Evolutionary conservation across 1,284 basidiomycete genomes (phyloP).

Genomic region (Ceratobasidium sp.): DNA sequence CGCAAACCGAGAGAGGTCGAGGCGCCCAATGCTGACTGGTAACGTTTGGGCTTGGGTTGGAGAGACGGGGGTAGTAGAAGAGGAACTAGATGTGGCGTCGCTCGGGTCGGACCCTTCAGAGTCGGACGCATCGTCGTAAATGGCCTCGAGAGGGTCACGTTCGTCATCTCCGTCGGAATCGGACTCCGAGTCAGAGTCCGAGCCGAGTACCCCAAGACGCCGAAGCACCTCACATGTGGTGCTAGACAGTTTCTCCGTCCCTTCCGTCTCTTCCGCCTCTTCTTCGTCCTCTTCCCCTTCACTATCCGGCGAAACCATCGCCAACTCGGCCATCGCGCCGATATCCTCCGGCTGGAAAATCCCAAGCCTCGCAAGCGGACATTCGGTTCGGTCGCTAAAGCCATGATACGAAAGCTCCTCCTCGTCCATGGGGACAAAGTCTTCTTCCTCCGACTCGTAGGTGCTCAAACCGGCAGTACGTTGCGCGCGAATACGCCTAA

Average conservation of each 20-base stretch:
- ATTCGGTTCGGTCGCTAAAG: conserved; percentile 27
- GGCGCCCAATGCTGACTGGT: background rate
- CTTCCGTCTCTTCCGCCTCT: conserved; percentile 60
- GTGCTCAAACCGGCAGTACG: background rate
- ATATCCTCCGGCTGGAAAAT: conserved; percentile 39
- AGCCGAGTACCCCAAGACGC: conserved; percentile 23
- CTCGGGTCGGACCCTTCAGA: background rate
- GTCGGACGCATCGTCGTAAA: conserved; percentile 1
- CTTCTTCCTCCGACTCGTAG: background rate
- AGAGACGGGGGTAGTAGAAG: background rate
- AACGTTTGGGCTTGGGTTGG: background rate
- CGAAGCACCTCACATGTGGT: conserved; percentile 15
- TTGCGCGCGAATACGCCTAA: conserved; percentile 4
- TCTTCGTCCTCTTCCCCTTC: conserved; percentile 57
- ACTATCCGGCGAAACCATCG: conserved; percentile 52
- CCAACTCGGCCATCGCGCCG: conserved; percentile 46
- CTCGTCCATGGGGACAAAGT: conserved; percentile 20
- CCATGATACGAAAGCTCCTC: conserved; percentile 7
- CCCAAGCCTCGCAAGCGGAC: conserved; percentile 21
- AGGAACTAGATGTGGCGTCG: background rate
- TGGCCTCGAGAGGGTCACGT: background rate
- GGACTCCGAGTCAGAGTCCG: conserved; percentile 13
- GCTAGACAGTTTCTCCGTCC: conserved; percentile 55
- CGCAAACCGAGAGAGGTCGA: conserved; percentile 9
- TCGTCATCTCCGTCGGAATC: conserved; percentile 17